A percentile compares a stretch with the other conserved stretches of the same genome.
Conservation (phyloP, 2,329 filamentous ascomycete species). For the Dendryphion nanum region DNA sequence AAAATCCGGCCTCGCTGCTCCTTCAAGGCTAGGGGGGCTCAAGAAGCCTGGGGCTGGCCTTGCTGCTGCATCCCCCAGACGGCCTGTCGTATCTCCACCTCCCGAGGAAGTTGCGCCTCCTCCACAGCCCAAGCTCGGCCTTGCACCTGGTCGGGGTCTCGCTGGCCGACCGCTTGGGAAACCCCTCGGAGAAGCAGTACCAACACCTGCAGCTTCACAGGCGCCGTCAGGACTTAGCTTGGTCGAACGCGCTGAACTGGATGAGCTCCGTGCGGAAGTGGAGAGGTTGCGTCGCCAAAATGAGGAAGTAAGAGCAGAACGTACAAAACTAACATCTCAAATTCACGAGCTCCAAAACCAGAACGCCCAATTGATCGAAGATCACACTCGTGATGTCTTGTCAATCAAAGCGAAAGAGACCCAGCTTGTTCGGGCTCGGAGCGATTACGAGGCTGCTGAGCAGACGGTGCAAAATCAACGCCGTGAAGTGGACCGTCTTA, state of each 20-base stretch:
- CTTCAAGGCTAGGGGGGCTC: constrained; percentile 40
- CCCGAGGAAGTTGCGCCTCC: constrained; percentile 48
- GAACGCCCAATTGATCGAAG: constrained; percentile 94
- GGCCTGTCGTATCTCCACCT: constrained; percentile 49
- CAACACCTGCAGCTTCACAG: constrained; percentile 45
- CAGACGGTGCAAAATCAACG: constrained; percentile 79
- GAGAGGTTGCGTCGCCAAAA: constrained; percentile 72
- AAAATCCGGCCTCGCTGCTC: constrained; percentile 39
- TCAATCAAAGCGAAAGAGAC: constrained; percentile 99
- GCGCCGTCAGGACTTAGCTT: constrained; percentile 66
- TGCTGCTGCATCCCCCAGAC: constrained; percentile 36
- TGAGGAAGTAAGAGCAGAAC: constrained; percentile 80
- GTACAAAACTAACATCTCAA: constrained; percentile 77
- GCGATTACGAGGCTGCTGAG: constrained; percentile 85
- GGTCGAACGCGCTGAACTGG: constrained; percentile 87
- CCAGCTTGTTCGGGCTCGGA: constrained; percentile 86
- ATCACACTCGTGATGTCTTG: constrained; percentile 91
- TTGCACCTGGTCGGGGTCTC: constrained; percentile 69
- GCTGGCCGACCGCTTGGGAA: constrained; percentile 83
- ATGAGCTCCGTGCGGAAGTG: constrained; percentile 81
- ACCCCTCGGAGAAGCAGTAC: constrained; percentile 68
- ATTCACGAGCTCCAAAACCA: constrained; percentile 94
- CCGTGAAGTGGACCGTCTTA: constrained; percentile 87
- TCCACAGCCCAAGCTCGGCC: constrained; percentile 59
- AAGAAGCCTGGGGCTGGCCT: constrained; percentile 42